Evolutionary conservation across 345 rosid species (phyloP).

Genomic region (Garcia nutans): DNA sequence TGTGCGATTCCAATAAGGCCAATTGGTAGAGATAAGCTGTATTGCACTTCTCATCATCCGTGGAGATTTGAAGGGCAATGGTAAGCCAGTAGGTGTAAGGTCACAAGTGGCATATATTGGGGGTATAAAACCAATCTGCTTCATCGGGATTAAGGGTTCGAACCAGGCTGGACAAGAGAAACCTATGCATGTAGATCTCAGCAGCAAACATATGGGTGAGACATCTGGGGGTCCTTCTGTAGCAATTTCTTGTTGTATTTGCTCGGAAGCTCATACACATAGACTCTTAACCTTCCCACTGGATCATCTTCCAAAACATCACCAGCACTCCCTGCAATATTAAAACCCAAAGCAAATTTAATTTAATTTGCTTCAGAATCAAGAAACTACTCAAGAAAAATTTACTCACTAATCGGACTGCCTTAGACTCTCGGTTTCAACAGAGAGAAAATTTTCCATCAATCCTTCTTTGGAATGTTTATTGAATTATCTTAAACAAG

Average conservation of each 20-base stretch:
- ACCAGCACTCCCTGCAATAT: slow-evolving; percentile 82
- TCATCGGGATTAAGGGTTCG: slow-evolving; percentile 81
- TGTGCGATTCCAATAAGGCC: slow-evolving; percentile 94
- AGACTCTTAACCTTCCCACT: slow-evolving; percentile 89
- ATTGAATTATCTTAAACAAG: too few relatives aligned
- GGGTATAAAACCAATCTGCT: slow-evolving; percentile 97
- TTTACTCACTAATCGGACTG: neutral
- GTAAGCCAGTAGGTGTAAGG: slow-evolving; percentile 92
- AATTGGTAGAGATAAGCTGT: slow-evolving; percentile 71
- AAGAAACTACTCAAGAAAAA: neutral
- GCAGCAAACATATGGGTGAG: slow-evolving; percentile 97
- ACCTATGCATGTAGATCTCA: slow-evolving; percentile 87
- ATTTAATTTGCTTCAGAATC: neutral
- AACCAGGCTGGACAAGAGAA: slow-evolving; percentile 86
- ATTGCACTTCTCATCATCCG: slow-evolving; percentile 93
- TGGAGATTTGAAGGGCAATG: slow-evolving; percentile 92
- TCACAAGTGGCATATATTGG: slow-evolving; percentile 90
- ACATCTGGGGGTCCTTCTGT: slow-evolving; percentile 93
- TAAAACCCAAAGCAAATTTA: slow-evolving; percentile 7
- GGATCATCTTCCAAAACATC: slow-evolving; percentile 96
- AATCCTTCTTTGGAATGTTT: too few relatives aligned
- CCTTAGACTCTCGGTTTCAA: neutral
- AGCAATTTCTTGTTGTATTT: slow-evolving; percentile 88
- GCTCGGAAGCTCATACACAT: slow-evolving; percentile 88
- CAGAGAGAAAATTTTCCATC: neutral